Evolutionary conservation across 2,329 filamentous ascomycete genomes (phyloP).

Genomic region (Epichloe aotearoae): DNA sequence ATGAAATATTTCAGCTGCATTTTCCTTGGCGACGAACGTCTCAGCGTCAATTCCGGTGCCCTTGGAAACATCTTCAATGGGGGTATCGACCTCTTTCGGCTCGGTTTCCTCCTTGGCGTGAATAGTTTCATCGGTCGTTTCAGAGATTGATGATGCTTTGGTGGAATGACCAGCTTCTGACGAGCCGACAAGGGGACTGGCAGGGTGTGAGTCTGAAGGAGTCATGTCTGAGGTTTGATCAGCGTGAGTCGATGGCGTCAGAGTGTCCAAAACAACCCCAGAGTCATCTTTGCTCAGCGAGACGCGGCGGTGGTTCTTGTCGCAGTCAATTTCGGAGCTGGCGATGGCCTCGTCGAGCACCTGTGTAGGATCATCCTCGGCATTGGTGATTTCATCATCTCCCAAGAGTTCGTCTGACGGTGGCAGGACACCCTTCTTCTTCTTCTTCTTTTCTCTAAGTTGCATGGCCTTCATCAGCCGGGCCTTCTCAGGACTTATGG

Average conservation of each 20-base stretch:
- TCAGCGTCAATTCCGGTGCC: background rate
- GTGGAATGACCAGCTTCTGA: slow-evolving; percentile 48
- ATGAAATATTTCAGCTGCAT: background rate
- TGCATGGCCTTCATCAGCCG: slow-evolving; percentile 91
- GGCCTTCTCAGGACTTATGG: slow-evolving; percentile 77
- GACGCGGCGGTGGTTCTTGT: slow-evolving; percentile 18
- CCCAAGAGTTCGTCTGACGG: background rate
- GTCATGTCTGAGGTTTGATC: slow-evolving; percentile 35
- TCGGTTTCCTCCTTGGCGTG: slow-evolving; percentile 21
- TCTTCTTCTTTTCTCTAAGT: slow-evolving; percentile 74
- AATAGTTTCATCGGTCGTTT: slow-evolving; percentile 47
- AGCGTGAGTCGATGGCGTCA: slow-evolving; percentile 26
- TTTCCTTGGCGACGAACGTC: background rate
- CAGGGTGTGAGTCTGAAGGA: slow-evolving; percentile 42
- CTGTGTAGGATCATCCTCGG: slow-evolving; percentile 4
- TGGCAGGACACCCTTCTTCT: slow-evolving; percentile 18
- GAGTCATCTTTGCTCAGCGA: slow-evolving; percentile 39
- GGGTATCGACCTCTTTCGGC: slow-evolving; percentile 5
- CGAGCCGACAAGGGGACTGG: slow-evolving; percentile 38
- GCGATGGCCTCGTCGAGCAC: slow-evolving; percentile 12
- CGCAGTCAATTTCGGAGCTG: slow-evolving; percentile 12
- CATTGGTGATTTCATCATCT: slow-evolving; percentile 8
- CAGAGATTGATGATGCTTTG: slow-evolving; percentile 50
- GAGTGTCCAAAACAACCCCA: slow-evolving; percentile 36
- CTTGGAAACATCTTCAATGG: background rate